Percentiles rank a stretch among this genome's conserved stretches.
These are phyloP conservation scores for Ophiocordyceps camponoti-leonardi DNA, from an alignment of 2,329 filamentous ascomycete genomes.

Conservation along the genomic window DNA sequence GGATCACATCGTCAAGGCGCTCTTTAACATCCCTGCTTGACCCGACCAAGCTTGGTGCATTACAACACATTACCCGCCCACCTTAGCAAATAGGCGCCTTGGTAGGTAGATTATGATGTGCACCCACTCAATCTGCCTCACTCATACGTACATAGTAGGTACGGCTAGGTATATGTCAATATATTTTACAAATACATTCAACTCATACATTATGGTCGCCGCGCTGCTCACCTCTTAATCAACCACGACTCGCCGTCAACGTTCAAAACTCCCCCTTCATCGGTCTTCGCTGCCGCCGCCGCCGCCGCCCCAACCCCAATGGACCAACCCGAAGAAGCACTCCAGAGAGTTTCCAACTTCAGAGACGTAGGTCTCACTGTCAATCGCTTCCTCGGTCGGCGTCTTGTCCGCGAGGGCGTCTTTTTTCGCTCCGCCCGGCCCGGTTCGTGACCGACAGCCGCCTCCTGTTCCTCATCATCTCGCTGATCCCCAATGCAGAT, in stretches of 20 bases:
- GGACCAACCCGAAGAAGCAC: conserved; percentile 3
- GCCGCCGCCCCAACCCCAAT: background rate
- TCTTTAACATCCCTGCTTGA: no score
- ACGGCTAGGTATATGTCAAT: no score
- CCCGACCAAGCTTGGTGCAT: no score
- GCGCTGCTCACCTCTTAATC: no score
- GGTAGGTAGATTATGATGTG: no score
- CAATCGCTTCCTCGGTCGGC: conserved; percentile 38
- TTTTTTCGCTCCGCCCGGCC: conserved; percentile 52
- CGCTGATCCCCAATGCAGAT: conserved; percentile 27
- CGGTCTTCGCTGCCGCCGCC: no score
- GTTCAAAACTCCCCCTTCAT: background rate
- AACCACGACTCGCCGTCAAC: background rate
- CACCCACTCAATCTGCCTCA: no score
- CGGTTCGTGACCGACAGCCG: conserved; percentile 17
- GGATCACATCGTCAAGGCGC: no score
- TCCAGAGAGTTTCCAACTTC: conserved; percentile 45
- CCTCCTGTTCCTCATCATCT: background rate
- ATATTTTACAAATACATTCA: no score
- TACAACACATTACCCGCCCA: no score
- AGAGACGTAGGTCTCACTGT: conserved; percentile 56
- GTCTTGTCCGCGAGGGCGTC: conserved; percentile 42
- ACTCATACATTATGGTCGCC: background rate
- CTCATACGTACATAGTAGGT: no score
- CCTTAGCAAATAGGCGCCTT: no score